Conservation (phyloP, 2,329 filamentous ascomycete genomes). For the Colletotrichum spinosum region DNA sequence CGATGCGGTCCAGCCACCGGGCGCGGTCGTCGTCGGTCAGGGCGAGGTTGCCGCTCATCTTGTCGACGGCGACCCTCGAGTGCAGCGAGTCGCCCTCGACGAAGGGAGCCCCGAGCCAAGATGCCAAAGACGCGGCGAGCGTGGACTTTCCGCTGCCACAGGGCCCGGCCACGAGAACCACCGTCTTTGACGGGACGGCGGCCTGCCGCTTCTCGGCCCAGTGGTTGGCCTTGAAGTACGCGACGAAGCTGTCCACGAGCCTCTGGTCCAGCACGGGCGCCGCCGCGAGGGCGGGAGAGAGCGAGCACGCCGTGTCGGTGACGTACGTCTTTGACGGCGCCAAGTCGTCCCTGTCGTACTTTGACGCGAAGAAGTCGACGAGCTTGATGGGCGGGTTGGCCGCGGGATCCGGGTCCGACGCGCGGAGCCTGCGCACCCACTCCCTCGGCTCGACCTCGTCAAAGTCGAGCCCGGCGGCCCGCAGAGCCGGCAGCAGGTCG, state of each 20-base stretch:
- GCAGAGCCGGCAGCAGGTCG: conserved; percentile 62
- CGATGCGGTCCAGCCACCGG: conserved; percentile 46
- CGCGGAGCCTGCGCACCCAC: conserved; percentile 57
- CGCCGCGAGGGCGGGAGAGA: conserved; percentile 57
- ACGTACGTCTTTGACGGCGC: conserved; percentile 54
- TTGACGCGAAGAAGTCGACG: conserved; percentile 59
- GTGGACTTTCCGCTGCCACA: conserved; percentile 56
- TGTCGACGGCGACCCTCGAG: conserved; percentile 45
- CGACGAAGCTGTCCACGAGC: conserved; percentile 52
- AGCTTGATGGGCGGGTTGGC: conserved; percentile 65
- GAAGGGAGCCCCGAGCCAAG: conserved; percentile 45
- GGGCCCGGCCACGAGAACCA: conserved; percentile 52
- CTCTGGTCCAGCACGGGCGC: conserved; percentile 47
- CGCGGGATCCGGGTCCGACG: conserved; percentile 56
- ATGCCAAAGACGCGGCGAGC: conserved; percentile 46
- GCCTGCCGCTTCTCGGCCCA: conserved; percentile 48
- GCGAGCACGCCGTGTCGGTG: conserved; percentile 52
- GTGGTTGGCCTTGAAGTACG: conserved; percentile 48
- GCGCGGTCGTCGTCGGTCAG: conserved; percentile 48
- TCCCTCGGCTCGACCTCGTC: conserved; percentile 54
- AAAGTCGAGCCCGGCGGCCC: conserved; percentile 56
- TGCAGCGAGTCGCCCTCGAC: conserved; percentile 56
- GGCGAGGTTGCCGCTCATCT: conserved; percentile 46
- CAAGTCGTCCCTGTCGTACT: conserved; percentile 56
- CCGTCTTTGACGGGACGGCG: conserved; percentile 38